phyloP scores from a whole-genome alignment of 805 yeast genomes.

The Clavispora carvajalis region DNA sequence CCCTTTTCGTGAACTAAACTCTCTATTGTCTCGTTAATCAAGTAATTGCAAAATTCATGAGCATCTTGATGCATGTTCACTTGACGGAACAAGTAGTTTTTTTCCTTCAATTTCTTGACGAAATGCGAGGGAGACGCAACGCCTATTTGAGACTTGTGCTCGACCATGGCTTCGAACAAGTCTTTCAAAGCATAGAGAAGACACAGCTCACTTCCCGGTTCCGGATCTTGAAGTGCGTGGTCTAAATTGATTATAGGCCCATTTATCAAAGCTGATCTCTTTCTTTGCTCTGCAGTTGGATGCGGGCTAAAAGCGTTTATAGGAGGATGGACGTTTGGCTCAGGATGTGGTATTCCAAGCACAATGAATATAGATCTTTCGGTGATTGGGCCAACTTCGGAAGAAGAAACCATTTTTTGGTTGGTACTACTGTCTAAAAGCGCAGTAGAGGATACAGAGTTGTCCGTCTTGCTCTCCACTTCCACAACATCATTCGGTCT shows the following conservation, averaged over 20 bases:
- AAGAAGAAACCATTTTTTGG: background rate
- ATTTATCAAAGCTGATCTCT: slow-evolving; percentile 65
- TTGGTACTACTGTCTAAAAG: slow-evolving; percentile 16
- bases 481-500: slow-evolving; percentile 23
- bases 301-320: slow-evolving; percentile 36
- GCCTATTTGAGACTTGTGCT: slow-evolving; percentile 63
- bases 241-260: slow-evolving; percentile 88
- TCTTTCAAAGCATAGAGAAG: slow-evolving; percentile 68
- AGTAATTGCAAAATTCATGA: slow-evolving; percentile 87
- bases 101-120: slow-evolving; percentile 69
- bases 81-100: slow-evolving; percentile 79
- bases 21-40: slow-evolving; percentile 65
- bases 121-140: slow-evolving; percentile 79
- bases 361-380: slow-evolving; percentile 29
- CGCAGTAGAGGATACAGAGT: slow-evolving; percentile 32
- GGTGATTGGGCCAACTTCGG: slow-evolving; percentile 14
- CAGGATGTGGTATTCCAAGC: slow-evolving; percentile 40
- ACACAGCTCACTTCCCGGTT: slow-evolving; percentile 15
- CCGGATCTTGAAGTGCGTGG: slow-evolving; percentile 44
- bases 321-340: slow-evolving; percentile 26
- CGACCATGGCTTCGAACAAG: slow-evolving; percentile 76
- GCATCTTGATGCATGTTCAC: slow-evolving; percentile 96
- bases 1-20: slow-evolving; percentile 43
- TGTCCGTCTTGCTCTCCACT: slow-evolving; percentile 17
- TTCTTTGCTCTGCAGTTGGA: slow-evolving; percentile 63